A percentile compares a stretch with the other conserved stretches of the same genome.
These are phyloP conservation scores for Lentinula boryana DNA, from an alignment of 768 basidiomycete species.

Conservation along the genomic window DNA sequence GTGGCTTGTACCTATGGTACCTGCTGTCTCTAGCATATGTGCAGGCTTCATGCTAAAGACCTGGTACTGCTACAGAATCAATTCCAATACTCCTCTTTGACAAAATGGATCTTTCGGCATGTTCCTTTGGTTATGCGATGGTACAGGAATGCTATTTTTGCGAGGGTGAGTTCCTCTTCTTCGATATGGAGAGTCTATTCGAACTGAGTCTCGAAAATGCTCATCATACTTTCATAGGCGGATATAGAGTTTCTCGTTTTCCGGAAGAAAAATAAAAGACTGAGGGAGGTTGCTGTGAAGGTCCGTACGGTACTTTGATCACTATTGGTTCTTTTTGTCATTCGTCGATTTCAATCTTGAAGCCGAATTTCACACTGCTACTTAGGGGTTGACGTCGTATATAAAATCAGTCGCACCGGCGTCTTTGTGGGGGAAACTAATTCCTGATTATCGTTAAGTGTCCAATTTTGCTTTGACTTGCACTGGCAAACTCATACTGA, in stretches of 20 bases:
- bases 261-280: conserved; percentile 28
- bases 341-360: too few relatives aligned
- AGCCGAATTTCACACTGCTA: background rate
- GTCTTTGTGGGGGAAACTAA: conserved; percentile 38
- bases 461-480: background rate
- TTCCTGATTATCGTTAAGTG: conserved; percentile 44
- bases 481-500: too few relatives aligned
- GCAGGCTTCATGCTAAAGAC: too few relatives aligned
- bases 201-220: too few relatives aligned
- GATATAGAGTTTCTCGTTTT: conserved; percentile 32
- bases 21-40: background rate
- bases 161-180: conserved; percentile 25
- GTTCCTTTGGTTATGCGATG: conserved; percentile 43
- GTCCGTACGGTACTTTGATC: conserved; percentile 13
- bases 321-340: too few relatives aligned
- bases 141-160: conserved; percentile 44
- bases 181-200: background rate
- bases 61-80: background rate
- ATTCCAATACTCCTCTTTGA: background rate
- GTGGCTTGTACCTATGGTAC: conserved; percentile 47
- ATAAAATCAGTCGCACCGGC: conserved; percentile 42
- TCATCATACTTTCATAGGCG: conserved; percentile 17
- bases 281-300: conserved; percentile 22
- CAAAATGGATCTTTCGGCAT: conserved; percentile 42
- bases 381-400: conserved; percentile 35